Evolutionary conservation across 2,329 filamentous ascomycete species (phyloP).

Genomic region (Pestalotiopsis sp.): DNA sequence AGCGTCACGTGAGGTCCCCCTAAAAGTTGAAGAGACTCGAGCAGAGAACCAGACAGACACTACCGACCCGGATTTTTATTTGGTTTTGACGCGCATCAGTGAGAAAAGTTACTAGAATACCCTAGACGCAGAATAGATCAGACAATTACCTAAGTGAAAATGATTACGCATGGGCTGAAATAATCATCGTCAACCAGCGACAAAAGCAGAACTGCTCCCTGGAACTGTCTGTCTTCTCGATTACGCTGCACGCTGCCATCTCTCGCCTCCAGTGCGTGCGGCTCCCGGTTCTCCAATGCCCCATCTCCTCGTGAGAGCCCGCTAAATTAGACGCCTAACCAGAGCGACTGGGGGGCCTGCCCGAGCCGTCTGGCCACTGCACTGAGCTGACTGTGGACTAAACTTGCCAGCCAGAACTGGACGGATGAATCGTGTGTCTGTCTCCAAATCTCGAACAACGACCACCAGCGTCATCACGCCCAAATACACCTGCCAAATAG

Average conservation of each 20-base stretch:
- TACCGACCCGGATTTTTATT: neutral
- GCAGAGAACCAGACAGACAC: neutral
- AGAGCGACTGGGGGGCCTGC: neutral
- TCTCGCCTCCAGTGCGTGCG: neutral
- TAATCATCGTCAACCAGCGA: neutral
- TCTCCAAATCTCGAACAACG: conserved; percentile 16
- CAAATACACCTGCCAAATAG: conserved; percentile 18
- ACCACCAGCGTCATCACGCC: conserved; percentile 17
- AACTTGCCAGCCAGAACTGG: neutral
- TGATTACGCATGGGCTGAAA: neutral
- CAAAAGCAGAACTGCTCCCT: neutral
- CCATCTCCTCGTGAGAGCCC: neutral
- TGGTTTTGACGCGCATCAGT: neutral
- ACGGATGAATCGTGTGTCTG: neutral
- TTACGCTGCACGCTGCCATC: neutral
- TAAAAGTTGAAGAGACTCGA: neutral
- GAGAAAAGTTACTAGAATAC: neutral
- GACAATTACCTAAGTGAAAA: neutral
- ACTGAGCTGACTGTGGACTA: neutral
- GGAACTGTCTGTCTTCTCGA: neutral
- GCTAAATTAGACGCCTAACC: neutral
- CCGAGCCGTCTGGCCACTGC: neutral
- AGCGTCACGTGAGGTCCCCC: neutral
- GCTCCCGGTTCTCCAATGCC: neutral
- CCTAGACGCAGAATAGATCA: neutral